These are phyloP conservation scores for Lepidium didymum DNA, from an alignment of 345 rosid species.

Conservation along the genomic window DNA sequence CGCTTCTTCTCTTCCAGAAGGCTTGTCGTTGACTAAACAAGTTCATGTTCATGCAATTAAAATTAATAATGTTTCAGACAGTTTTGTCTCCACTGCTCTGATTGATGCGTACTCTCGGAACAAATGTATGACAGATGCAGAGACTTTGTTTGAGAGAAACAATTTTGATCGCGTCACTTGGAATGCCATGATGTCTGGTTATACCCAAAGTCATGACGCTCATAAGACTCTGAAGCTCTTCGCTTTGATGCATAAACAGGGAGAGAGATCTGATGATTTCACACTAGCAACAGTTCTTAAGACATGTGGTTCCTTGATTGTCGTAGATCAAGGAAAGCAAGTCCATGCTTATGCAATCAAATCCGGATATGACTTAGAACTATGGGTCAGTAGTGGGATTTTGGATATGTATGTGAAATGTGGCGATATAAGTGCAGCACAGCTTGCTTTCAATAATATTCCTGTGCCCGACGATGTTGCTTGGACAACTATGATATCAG, in stretches of 20 bases:
- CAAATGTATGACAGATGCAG: constrained; percentile 46
- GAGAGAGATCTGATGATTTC: constrained; percentile 40
- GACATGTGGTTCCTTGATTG: constrained; percentile 43
- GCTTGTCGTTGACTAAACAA: constrained; percentile 39
- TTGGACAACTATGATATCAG: constrained; percentile 70
- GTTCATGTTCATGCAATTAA: constrained; percentile 48
- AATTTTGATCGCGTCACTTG: constrained; percentile 43
- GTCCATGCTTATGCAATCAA: constrained; percentile 42
- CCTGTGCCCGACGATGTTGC: constrained; percentile 48
- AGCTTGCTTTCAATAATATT: constrained; percentile 35
- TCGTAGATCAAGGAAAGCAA: constrained; percentile 40
- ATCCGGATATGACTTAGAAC: constrained; percentile 40
- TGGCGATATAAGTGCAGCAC: constrained; percentile 47
- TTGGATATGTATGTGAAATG: constrained; percentile 63
- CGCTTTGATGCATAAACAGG: constrained; percentile 34
- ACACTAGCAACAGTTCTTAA: constrained; percentile 43
- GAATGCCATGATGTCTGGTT: constrained; percentile 58
- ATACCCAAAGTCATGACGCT: constrained; percentile 30
- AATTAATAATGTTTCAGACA: constrained; percentile 26
- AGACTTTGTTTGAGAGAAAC: constrained; percentile 31
- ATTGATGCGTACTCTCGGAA: constrained; percentile 45
- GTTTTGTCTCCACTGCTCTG: constrained; percentile 50
- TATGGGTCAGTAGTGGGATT: constrained; percentile 45
- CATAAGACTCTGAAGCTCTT: constrained; percentile 43
- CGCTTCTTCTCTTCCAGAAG: constrained; percentile 38